Evolutionary conservation across 1,284 basidiomycete species (phyloP).

Genomic region (Xanthoconium separans): DNA sequence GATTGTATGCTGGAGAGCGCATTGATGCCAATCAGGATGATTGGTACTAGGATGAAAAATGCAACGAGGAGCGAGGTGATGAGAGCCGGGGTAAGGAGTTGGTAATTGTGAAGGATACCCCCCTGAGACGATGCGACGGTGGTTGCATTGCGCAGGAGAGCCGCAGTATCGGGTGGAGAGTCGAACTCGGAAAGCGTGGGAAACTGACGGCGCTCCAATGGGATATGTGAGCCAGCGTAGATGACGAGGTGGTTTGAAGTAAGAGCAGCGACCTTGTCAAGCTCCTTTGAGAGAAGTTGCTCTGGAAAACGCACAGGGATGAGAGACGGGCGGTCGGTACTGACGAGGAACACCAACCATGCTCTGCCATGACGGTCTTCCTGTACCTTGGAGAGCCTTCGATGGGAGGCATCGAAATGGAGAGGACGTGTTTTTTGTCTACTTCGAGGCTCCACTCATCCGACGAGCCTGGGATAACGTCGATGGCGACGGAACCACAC

Average conservation of each 20-base stretch:
- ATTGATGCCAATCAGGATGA: slow-evolving; percentile 63
- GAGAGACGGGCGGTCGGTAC: not conserved
- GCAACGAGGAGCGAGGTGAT: slow-evolving; percentile 68
- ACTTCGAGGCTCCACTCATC: slow-evolving; percentile 33
- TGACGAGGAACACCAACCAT: slow-evolving; percentile 43
- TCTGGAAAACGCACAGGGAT: slow-evolving; percentile 29
- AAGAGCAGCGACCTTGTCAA: slow-evolving; percentile 45
- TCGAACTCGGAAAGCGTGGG: slow-evolving; percentile 24
- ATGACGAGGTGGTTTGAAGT: slow-evolving; percentile 64
- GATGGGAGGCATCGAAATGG: slow-evolving; percentile 53
- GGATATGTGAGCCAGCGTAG: slow-evolving; percentile 53
- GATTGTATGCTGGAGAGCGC: slow-evolving; percentile 79
- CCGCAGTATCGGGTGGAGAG: slow-evolving; percentile 20
- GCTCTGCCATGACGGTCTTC: slow-evolving; percentile 46
- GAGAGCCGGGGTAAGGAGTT: slow-evolving; percentile 78
- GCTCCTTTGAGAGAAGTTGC: slow-evolving; percentile 43
- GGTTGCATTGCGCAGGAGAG: slow-evolving; percentile 31
- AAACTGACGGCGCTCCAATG: slow-evolving; percentile 40
- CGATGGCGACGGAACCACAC: slow-evolving; percentile 50
- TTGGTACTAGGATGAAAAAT: slow-evolving; percentile 72
- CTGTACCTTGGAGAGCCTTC: slow-evolving; percentile 41
- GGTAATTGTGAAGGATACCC: slow-evolving; percentile 73
- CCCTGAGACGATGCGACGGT: slow-evolving; percentile 34
- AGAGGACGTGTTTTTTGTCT: slow-evolving; percentile 54
- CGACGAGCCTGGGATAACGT: slow-evolving; percentile 39